phyloP scores from a whole-genome alignment of 2,329 filamentous ascomycete genomes.

The Pseudogymnoascus sp. region DNA sequence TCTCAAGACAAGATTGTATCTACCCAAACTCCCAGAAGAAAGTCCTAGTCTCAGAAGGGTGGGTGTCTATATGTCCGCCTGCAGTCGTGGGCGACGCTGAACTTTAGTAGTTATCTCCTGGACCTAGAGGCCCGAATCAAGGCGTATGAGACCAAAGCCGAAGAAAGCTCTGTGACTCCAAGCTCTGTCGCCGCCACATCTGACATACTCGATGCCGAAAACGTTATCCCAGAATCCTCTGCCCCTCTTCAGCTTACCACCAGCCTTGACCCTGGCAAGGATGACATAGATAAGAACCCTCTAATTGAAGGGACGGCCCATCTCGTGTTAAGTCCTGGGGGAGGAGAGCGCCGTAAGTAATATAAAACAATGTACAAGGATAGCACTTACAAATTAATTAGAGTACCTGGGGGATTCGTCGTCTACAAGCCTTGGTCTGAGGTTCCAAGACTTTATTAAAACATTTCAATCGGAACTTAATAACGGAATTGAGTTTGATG shows the following conservation, averaged over 20 bases:
- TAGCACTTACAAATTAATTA: conserved; percentile 9
- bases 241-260: not conserved
- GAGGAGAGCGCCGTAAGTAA: conserved; percentile 12
- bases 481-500: conserved; percentile 11
- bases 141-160: conserved; percentile 17
- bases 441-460: conserved; percentile 22
- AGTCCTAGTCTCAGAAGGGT: conserved; percentile 20
- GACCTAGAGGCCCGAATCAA: conserved; percentile 18
- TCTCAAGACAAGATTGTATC: conserved; percentile 15
- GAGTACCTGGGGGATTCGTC: conserved; percentile 25
- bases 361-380: not conserved
- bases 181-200: not conserved
- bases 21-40: conserved; percentile 20
- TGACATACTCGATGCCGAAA: not conserved
- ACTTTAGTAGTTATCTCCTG: conserved; percentile 17
- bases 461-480: conserved; percentile 12
- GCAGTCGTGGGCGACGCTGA: not conserved
- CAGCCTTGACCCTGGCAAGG: not conserved
- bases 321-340: conserved; percentile 10
- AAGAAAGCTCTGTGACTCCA: conserved; percentile 4
- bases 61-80: not conserved
- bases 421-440: conserved; percentile 21
- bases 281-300: conserved; percentile 15
- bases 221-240: not conserved
- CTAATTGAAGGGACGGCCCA: conserved; percentile 12